These are phyloP conservation scores for Mycena amicta DNA, from an alignment of 768 basidiomycete genomes.

Conservation along the genomic window DNA sequence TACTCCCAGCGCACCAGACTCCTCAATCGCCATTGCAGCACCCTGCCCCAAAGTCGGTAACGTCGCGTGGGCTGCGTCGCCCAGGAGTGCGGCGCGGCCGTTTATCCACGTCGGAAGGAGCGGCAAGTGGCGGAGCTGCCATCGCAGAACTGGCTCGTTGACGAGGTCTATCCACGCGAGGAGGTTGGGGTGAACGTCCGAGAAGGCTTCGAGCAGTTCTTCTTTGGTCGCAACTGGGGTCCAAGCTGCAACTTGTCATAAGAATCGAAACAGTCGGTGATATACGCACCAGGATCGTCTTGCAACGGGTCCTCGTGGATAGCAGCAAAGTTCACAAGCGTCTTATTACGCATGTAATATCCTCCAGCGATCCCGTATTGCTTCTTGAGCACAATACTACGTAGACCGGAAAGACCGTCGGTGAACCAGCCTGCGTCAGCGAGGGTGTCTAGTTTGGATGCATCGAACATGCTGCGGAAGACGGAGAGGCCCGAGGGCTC, in stretches of 20 bases:
- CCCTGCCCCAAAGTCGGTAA: conserved; percentile 27
- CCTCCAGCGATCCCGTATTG: conserved; percentile 3
- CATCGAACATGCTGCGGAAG: conserved; percentile 14
- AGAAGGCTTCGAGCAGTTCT: neutral
- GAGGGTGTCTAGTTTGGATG: neutral
- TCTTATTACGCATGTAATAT: conserved; percentile 1
- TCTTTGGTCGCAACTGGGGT: neutral
- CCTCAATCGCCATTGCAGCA: conserved; percentile 31
- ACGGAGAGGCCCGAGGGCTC: conserved; percentile 2
- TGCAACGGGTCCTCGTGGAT: conserved; percentile 3
- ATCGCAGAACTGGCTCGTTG: conserved; percentile 4
- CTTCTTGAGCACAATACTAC: neutral
- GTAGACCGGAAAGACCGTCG: conserved; percentile 5
- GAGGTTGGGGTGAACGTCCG: conserved; percentile 10
- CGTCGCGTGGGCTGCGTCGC: conserved; percentile 27
- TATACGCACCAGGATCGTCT: neutral
- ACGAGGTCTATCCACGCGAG: conserved; percentile 5
- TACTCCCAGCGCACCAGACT: conserved; percentile 7
- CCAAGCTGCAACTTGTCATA: neutral
- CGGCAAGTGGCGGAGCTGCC: conserved; percentile 12
- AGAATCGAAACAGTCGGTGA: neutral
- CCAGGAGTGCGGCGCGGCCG: conserved; percentile 12
- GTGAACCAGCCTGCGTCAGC: conserved; percentile 13
- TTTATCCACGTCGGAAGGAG: conserved; percentile 9
- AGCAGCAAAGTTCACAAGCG: conserved; percentile 10